Conservation (phyloP, 257 asterid genomes). For the Solanum pinnatisectum region DNA sequence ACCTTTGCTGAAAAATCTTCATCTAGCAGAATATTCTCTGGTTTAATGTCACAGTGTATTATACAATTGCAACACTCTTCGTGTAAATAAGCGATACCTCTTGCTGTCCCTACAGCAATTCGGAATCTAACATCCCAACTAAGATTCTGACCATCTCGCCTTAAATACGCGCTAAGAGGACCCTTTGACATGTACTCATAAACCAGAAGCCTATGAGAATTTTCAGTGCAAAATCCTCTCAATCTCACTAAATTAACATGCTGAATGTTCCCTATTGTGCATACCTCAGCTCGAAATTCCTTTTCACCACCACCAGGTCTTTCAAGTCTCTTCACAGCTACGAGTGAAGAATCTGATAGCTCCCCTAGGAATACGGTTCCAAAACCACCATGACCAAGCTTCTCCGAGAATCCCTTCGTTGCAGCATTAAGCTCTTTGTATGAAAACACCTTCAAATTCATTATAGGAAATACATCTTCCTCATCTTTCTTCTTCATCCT, state of each 20-base stretch:
- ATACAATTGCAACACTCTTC: conserved; percentile 66
- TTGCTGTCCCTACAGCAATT: conserved; percentile 52
- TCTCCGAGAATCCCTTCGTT: conserved; percentile 62
- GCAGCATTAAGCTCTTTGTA: conserved; percentile 64
- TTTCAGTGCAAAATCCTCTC: conserved; percentile 71
- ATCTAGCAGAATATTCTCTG: conserved; percentile 60
- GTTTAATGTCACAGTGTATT: conserved; percentile 76
- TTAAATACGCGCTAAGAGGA: conserved; percentile 53
- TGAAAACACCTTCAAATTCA: conserved; percentile 52
- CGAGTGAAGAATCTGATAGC: conserved; percentile 39
- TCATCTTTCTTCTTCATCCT: conserved; percentile 28
- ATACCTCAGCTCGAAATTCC: conserved; percentile 75
- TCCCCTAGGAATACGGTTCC: conserved; percentile 70
- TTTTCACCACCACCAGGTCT: conserved; percentile 72
- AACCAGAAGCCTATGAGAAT: conserved; percentile 63
- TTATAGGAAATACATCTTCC: conserved; percentile 38
- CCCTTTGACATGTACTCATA: conserved; percentile 86
- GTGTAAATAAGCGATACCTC: conserved; percentile 70
- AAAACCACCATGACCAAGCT: conserved; percentile 86
- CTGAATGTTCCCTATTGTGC: conserved; percentile 75
- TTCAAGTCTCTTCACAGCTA: conserved; percentile 80
- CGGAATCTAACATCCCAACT: conserved; percentile 66
- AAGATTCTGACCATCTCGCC: conserved; percentile 33
- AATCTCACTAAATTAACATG: conserved; percentile 71
- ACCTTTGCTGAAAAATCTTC: conserved; percentile 62